Conservation (phyloP, 2,329 filamentous ascomycete genomes). For the Ascomycota sp. region DNA sequence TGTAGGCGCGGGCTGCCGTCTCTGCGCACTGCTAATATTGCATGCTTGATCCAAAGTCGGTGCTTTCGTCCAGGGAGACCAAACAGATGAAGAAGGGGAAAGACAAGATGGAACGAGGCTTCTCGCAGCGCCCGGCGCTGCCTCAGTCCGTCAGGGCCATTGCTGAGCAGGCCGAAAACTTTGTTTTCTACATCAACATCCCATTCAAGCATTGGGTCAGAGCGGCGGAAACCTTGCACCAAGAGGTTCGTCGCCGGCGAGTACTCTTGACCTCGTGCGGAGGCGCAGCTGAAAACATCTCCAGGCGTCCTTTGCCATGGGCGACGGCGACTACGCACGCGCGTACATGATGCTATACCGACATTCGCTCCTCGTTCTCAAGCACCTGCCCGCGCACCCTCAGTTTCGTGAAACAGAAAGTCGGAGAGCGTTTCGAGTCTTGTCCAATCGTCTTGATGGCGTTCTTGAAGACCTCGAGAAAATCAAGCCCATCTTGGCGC, state of each 20-base stretch:
- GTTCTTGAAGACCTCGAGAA: constrained; percentile 54
- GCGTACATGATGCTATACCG: constrained; percentile 84
- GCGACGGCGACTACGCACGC: constrained; percentile 69
- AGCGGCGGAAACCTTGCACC: constrained; percentile 57
- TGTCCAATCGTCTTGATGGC: constrained; percentile 27
- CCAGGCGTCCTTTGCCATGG: constrained; percentile 67
- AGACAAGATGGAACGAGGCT: constrained; percentile 9
- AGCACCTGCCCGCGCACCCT: constrained; percentile 56
- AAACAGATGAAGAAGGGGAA: background rate
- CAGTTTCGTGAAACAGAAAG: constrained; percentile 48
- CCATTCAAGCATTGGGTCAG: constrained; percentile 65
- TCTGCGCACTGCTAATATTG: constrained; percentile 1
- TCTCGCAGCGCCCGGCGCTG: constrained; percentile 16
- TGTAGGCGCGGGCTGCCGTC: constrained; percentile 1
- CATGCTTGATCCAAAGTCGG: background rate
- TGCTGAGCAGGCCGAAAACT: constrained; percentile 52
- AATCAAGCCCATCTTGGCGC: constrained; percentile 60
- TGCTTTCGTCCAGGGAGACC: background rate
- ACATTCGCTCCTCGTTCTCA: constrained; percentile 66
- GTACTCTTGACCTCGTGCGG: no score
- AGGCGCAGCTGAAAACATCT: background rate
- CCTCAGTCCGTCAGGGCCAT: constrained; percentile 61
- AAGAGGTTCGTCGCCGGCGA: constrained; percentile 42
- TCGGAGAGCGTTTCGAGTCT: constrained; percentile 35
- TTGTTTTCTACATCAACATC: constrained; percentile 60